A percentile compares a stretch with the other conserved stretches of the same genome.
Conservation (phyloP, 176 grass and related monocot genomes). For the Typha latifolia region DNA sequence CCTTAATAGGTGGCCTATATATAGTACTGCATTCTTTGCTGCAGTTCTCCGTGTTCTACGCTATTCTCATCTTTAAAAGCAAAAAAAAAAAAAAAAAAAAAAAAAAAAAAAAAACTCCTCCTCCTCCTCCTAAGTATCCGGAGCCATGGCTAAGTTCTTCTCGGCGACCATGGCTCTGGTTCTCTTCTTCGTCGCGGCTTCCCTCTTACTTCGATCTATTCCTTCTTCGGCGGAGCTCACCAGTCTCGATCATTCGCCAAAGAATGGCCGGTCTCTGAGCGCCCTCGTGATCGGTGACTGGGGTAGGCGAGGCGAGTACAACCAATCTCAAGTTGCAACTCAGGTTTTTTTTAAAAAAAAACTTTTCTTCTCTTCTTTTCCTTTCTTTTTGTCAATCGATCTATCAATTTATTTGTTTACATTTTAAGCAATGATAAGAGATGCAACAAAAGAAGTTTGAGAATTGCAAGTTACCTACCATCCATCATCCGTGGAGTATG, state of each 20-base stretch:
- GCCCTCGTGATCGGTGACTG: slow-evolving; percentile 78
- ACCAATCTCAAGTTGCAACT: slow-evolving; percentile 58
- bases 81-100: too few relatives aligned
- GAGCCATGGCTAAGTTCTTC: slow-evolving; percentile 20
- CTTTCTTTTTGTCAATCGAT: not conserved
- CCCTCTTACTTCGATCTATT: slow-evolving; percentile 14
- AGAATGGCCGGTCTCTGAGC: slow-evolving; percentile 40
- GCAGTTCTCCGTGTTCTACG: too few relatives aligned
- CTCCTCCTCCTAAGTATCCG: not conserved
- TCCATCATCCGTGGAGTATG: too few relatives aligned
- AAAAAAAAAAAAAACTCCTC: too few relatives aligned
- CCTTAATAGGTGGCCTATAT: too few relatives aligned
- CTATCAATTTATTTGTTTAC: too few relatives aligned
- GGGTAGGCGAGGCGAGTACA: slow-evolving; percentile 64
- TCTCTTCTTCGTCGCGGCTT: slow-evolving; percentile 20
- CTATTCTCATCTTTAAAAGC: too few relatives aligned
- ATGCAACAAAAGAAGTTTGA: too few relatives aligned
- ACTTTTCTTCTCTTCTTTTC: not conserved
- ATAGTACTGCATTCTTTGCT: too few relatives aligned
- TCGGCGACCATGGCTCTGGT: not conserved
- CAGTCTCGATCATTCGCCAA: slow-evolving; percentile 39
- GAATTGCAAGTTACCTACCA: too few relatives aligned
- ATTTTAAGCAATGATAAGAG: too few relatives aligned
- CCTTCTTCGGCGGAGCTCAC: slow-evolving; percentile 29
- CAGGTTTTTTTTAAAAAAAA: slow-evolving; percentile 59